phyloP scores from a whole-genome alignment of 176 grass and related monocot genomes.

The Phoenix roebelenii region DNA sequence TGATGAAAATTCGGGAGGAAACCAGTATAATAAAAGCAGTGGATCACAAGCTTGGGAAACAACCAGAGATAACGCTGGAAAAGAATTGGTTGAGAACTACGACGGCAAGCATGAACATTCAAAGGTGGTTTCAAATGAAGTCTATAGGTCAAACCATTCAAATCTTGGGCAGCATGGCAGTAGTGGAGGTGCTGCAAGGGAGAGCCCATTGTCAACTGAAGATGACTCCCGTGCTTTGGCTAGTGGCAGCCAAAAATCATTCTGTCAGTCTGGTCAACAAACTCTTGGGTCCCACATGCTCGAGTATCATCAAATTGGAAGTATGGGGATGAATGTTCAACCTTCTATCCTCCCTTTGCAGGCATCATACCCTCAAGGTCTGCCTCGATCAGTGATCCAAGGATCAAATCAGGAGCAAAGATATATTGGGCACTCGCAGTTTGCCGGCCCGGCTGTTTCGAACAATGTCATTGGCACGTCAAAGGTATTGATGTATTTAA shows the following conservation, averaged over 20 bases:
- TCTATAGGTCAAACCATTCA: neutral
- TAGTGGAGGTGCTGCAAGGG: neutral
- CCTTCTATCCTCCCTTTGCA: slow-evolving; percentile 2
- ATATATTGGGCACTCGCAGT: slow-evolving; percentile 2
- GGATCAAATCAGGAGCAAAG: slow-evolving; percentile 8
- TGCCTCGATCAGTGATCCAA: slow-evolving; percentile 1
- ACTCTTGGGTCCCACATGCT: slow-evolving; percentile 4
- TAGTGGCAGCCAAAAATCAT: slow-evolving; percentile 2
- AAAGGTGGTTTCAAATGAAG: neutral
- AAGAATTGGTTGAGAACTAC: neutral
- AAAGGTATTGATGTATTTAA: slow-evolving; percentile 4
- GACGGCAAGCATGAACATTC: neutral
- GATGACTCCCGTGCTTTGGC: neutral
- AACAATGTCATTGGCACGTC: neutral
- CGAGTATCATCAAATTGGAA: neutral
- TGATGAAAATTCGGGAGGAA: slow-evolving; percentile 4
- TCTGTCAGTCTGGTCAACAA: slow-evolving; percentile 6
- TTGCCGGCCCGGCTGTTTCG: neutral
- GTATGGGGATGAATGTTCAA: neutral
- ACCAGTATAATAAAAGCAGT: neutral
- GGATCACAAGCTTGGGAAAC: neutral
- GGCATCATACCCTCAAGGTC: neutral
- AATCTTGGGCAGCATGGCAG: too few relatives aligned
- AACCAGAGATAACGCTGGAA: neutral
- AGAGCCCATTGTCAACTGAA: neutral